phyloP scores from a whole-genome alignment of 1,139 yeast species.

The Zygoascus meyerae region DNA sequence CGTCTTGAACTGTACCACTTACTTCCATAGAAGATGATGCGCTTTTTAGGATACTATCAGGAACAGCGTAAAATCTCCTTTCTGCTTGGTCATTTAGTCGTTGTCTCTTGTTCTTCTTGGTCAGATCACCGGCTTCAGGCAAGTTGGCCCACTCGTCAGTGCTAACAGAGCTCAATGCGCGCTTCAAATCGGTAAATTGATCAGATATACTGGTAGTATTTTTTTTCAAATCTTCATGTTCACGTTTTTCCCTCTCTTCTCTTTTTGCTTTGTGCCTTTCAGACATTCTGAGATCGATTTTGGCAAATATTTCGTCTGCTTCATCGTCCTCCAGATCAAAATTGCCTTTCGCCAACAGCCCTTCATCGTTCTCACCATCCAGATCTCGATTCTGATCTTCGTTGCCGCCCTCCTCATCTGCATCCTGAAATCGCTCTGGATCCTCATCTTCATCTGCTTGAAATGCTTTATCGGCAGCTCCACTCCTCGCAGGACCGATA shows the following conservation, averaged over 20 bases:
- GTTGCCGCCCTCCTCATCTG: too few relatives aligned
- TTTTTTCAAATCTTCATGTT: conserved; percentile 24
- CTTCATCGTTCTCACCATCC: conserved; percentile 39
- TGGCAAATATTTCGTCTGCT: conserved; percentile 65
- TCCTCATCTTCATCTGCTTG: conserved; percentile 34
- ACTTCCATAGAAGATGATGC: conserved; percentile 34
- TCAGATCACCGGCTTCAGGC: conserved; percentile 88
- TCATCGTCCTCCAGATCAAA: conserved; percentile 53
- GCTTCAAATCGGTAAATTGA: conserved; percentile 57
- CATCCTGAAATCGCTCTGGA: conserved; percentile 34
- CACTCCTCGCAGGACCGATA: conserved; percentile 47
- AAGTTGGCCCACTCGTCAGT: conserved; percentile 72
- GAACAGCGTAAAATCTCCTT: conserved; percentile 74
- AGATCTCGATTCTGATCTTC: conserved; percentile 32
- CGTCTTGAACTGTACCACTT: conserved; percentile 34
- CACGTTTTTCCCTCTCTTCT: conserved; percentile 31
- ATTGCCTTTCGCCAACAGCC: conserved; percentile 30
- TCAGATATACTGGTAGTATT: conserved; percentile 34
- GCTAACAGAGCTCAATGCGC: conserved; percentile 53
- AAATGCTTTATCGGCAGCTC: conserved; percentile 37
- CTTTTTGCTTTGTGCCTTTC: conserved; percentile 37
- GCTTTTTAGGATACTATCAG: conserved; percentile 53
- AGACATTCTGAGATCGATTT: conserved; percentile 54
- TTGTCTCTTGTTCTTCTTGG: conserved; percentile 68
- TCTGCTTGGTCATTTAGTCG: conserved; percentile 47